Conservation (phyloP, 352 stramenopile genomes). For the Phytophthora palmivora region DNA sequence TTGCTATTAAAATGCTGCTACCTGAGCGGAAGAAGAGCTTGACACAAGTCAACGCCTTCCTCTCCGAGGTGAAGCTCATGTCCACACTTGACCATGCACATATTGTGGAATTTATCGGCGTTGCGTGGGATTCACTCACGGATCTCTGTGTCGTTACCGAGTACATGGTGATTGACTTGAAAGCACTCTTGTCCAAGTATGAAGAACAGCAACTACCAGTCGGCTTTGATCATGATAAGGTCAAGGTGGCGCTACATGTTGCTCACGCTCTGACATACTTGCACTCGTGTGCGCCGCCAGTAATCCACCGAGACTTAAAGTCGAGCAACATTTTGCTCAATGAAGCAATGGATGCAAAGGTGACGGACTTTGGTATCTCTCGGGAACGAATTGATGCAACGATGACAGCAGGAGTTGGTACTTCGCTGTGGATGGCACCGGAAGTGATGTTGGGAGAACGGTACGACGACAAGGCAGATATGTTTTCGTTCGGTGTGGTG, state of each 20-base stretch:
- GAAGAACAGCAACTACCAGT: slow-evolving; percentile 28
- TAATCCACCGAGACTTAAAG: slow-evolving; percentile 35
- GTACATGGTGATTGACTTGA: slow-evolving; percentile 52
- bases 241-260: slow-evolving; percentile 35
- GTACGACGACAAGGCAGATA: slow-evolving; percentile 48
- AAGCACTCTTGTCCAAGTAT: slow-evolving; percentile 35
- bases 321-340: slow-evolving; percentile 38
- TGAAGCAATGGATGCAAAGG: no score
- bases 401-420: no score
- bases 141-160: slow-evolving; percentile 52
- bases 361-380: no score
- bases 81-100: slow-evolving; percentile 35
- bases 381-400: no score
- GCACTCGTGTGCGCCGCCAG: slow-evolving; percentile 34
- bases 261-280: slow-evolving; percentile 45
- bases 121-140: slow-evolving; percentile 51
- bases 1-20: slow-evolving; percentile 38
- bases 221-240: slow-evolving; percentile 36
- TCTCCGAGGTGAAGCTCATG: slow-evolving; percentile 39
- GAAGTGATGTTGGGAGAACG: no score
- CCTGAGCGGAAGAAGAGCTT: slow-evolving; percentile 35
- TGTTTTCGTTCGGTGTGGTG: slow-evolving; percentile 50
- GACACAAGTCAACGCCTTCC: slow-evolving; percentile 37
- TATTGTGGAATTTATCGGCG: slow-evolving; percentile 54
- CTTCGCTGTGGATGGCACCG: no score